Conservation (phyloP, 1,139 yeast genomes). For the Debaryomyces fabryi region DNA sequence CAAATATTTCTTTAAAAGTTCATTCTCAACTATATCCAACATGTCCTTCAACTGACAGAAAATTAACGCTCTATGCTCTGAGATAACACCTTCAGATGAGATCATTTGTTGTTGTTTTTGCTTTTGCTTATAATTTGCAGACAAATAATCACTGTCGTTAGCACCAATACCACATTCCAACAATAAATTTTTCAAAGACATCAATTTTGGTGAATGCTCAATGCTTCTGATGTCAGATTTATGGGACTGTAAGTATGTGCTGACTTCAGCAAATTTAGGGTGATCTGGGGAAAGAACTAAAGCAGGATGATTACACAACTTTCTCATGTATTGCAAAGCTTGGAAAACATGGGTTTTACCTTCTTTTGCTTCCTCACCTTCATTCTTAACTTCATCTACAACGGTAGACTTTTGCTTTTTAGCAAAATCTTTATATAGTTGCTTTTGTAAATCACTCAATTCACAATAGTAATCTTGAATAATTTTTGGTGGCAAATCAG, state of each 20-base stretch:
- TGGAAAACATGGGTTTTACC: conserved; percentile 94
- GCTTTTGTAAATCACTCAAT: conserved; percentile 85
- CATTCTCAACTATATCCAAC: conserved; percentile 95
- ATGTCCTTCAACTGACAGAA: conserved; percentile 97
- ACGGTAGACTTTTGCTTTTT: conserved; percentile 78
- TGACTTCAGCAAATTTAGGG: conserved; percentile 76
- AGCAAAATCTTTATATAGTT: conserved; percentile 88
- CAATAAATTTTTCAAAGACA: conserved; percentile 78
- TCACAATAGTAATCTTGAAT: conserved; percentile 98
- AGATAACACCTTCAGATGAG: conserved; percentile 71
- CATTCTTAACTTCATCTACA: conserved; percentile 57
- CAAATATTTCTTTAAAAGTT: conserved; percentile 77
- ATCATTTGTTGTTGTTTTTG: conserved; percentile 38
- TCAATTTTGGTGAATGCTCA: conserved; percentile 86
- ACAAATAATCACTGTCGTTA: conserved; percentile 46
- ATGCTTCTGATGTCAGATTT: conserved; percentile 69
- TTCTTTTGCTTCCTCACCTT: conserved; percentile 44
- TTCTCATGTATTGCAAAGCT: conserved; percentile 96
- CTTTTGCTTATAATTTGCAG: conserved; percentile 23
- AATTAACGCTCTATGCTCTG: conserved; percentile 93
- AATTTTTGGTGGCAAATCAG: conserved; percentile 96
- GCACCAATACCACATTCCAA: conserved; percentile 94
- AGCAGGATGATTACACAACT: conserved; percentile 95
- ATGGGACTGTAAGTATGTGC: conserved; percentile 57
- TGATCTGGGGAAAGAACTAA: conserved; percentile 84